phyloP scores from a whole-genome alignment of 495 filamentous ascomycete species.

The Trypethelium eluteriae region DNA sequence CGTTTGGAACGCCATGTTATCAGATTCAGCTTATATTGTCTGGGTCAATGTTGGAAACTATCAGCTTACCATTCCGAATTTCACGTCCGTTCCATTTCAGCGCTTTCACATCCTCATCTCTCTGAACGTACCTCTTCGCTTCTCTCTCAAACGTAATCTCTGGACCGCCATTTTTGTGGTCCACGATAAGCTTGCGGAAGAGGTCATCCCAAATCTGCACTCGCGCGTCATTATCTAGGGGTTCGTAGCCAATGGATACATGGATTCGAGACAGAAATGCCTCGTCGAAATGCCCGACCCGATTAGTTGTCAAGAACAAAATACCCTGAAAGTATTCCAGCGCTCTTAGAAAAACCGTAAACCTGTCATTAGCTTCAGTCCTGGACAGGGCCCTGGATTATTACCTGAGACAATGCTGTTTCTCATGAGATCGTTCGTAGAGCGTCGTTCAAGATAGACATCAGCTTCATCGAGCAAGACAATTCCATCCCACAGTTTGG shows the following conservation, averaged over 20 bases:
- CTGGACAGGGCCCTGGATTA: background rate
- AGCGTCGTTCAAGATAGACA: constrained; percentile 22
- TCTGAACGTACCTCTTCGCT: constrained; percentile 10
- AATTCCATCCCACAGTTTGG: constrained; percentile 19
- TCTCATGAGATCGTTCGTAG: constrained; percentile 16
- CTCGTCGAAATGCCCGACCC: background rate
- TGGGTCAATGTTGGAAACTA: background rate
- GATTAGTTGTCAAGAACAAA: background rate
- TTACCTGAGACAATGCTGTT: constrained; percentile 16
- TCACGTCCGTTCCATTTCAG: constrained; percentile 32
- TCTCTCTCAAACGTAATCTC: background rate
- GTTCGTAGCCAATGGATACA: background rate
- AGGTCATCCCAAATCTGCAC: background rate
- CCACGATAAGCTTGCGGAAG: background rate
- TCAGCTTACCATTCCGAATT: constrained; percentile 25
- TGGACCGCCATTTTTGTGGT: background rate
- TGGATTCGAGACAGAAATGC: background rate
- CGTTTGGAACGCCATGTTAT: constrained; percentile 25
- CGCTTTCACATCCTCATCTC: constrained; percentile 6
- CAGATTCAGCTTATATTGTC: background rate
- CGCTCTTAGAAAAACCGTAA: background rate
- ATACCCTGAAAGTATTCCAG: background rate
- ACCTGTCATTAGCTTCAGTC: background rate
- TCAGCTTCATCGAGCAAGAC: constrained; percentile 21
- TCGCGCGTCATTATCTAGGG: background rate